Base-by-base conservation (phyloP, 495 filamentous ascomycete species). In the Chlorociboria aeruginascens region DNA sequence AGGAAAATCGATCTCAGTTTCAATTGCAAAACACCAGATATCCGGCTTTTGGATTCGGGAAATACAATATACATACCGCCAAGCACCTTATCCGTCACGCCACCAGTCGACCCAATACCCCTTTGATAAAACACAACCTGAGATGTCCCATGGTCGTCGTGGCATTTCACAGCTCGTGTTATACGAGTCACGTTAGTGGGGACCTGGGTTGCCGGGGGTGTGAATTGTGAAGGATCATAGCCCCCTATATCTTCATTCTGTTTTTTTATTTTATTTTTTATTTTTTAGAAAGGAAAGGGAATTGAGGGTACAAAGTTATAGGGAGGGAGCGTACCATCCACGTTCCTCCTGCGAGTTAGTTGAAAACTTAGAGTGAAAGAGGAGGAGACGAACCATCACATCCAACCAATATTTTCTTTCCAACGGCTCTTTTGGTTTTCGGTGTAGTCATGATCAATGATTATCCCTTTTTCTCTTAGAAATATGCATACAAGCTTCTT, bases 111-210 rank as follows among this genome's bases (percentile, higher is more conserved):
- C 20, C 74, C 73, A 38, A 76, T 63, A 13, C 74, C 74, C 13
- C 64, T 61, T 31, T 73, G 68, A 50, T 78, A 78, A 39, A 68
- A 72, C 28, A 71, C 65, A 46, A 76, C 63, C 42, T 61, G 55
- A 8, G 52, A 48, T n/a, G 53, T 50, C 66, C 63, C 13, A 65
- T 60, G 37, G 36, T 61, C 9, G 60, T 69, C 57, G 65, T 63
- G 32, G 20, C 39, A 51, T 25, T 57, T 58, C 10, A 63, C 46
- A 16, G 66, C 65, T 16, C 72, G 62, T 1, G 66, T 63, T 40
- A 76, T 63, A 12, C 71, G 66, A 11, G 69, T 74, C 20, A 77
- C 69, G 45, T 75, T 75, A 12, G 70, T 71, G 6, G 69, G 70
- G 8, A 65, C 58, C 41, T 68, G 63, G 3, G 63, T 47, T 3